Base-by-base conservation (phyloP, 257 asterid species). In the Verbena officinalis region DNA sequence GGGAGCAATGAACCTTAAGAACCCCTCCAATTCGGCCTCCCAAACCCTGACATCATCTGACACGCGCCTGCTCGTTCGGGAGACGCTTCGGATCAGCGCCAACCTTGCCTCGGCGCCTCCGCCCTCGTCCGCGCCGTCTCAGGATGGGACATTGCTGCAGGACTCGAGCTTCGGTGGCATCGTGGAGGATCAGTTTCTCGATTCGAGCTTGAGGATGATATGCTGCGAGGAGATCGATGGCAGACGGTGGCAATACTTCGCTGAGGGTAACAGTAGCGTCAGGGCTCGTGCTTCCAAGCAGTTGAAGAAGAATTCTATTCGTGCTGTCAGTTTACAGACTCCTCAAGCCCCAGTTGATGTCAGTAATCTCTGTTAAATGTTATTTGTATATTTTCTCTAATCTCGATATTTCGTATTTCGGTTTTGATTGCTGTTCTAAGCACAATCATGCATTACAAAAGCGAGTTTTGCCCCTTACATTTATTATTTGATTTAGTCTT, bases 221-320 rank as follows among this genome's bases (percentile, higher is more conserved):
- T 90, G 96, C 74, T 82, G 86, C 49, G 99, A 94, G 79, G 98
- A 94, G 89, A 75, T 90, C 65, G 96, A 88, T 13, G 98, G 99
- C 33, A 82, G 91, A 17, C 76, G 90, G 59, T 90, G 95, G 93
- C 88, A 88, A 62, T 91, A 90, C 73, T 86, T 81, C 22, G 93
- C 98, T 17, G 89, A 83, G 54, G 75, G 68, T 43, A 59, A 50
- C 19, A 63, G 52, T 61, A 60, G 70, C 44, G 62, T 20, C 14
- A 31, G 65, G 44, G 52, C 38, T 38, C 14, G 67, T 46, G 72
- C 76, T 60, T 67, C 81, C 20, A 79, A 76, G 78, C 74, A 72
- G n/a, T 80, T 77, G 69, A 88, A 77, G 94, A 86, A 73, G 75
- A 82, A 72, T 65, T 77, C 89, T 0, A 80, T 94, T 65, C 95